phyloP scores from a whole-genome alignment of 345 rosid genomes.

The Combretum micranthum region DNA sequence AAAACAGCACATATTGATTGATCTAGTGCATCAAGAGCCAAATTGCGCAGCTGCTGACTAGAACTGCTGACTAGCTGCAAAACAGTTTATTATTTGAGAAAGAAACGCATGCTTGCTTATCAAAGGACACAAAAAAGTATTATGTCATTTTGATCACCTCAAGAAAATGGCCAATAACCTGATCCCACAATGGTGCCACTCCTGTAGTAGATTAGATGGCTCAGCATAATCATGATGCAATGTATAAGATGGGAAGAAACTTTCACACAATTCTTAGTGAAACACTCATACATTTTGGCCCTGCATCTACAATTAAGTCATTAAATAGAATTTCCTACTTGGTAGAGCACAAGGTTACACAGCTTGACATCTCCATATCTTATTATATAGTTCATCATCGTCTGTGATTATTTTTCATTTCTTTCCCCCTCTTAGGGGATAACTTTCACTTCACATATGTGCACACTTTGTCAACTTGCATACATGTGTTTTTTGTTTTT shows the following conservation, averaged over 20 bases:
- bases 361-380: too few relatives aligned
- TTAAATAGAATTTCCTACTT: too few relatives aligned
- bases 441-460: too few relatives aligned
- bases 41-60: constrained; percentile 68
- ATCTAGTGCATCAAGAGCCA: constrained; percentile 95
- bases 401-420: too few relatives aligned
- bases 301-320: too few relatives aligned
- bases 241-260: not conserved
- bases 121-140: constrained; percentile 14
- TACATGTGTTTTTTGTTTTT: too few relatives aligned
- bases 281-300: not conserved
- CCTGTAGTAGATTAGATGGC: constrained; percentile 34
- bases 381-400: too few relatives aligned
- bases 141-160: constrained; percentile 44
- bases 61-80: constrained; percentile 87
- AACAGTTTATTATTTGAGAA: constrained; percentile 24
- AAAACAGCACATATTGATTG: constrained; percentile 87
- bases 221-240: not conserved
- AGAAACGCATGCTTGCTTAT: constrained; percentile 11
- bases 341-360: too few relatives aligned
- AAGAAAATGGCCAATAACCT: constrained; percentile 83
- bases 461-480: too few relatives aligned
- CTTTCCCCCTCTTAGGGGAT: too few relatives aligned
- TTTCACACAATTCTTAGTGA: not conserved
- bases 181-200: constrained; percentile 91